Percentiles rank a stretch among this genome's conserved stretches.
phyloP scores from a whole-genome alignment of 164 flowering plant genomes.

The Platanus orientalis region DNA sequence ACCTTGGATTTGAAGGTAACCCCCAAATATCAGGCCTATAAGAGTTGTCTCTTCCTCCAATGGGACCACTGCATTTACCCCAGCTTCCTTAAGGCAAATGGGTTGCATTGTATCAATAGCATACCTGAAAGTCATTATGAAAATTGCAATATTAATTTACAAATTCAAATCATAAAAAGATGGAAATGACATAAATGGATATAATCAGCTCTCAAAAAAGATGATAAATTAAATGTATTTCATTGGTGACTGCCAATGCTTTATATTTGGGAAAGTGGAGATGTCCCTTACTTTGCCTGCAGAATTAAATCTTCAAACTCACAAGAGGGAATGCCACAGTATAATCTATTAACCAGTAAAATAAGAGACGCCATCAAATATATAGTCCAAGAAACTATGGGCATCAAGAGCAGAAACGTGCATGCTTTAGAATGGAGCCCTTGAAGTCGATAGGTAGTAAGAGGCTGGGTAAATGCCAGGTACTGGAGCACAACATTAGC shows the following conservation, averaged over 20 bases:
- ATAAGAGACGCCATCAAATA: background rate
- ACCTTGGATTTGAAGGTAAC: slow-evolving; percentile 95
- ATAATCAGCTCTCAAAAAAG: background rate
- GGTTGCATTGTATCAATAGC: slow-evolving; percentile 87
- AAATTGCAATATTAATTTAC: background rate
- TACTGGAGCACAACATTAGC: slow-evolving; percentile 98
- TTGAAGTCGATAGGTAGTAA: slow-evolving; percentile 77
- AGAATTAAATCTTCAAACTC: slow-evolving; percentile 68
- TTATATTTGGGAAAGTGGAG: slow-evolving; percentile 58
- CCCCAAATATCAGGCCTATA: slow-evolving; percentile 83
- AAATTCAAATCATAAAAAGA: background rate
- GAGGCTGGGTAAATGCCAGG: slow-evolving; percentile 88
- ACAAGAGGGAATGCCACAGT: slow-evolving; percentile 40
- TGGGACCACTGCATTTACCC: slow-evolving; percentile 26
- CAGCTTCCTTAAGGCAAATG: slow-evolving; percentile 65
- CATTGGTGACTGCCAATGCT: slow-evolving; percentile 45
- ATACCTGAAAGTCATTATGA: slow-evolving; percentile 44
- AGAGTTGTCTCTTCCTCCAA: slow-evolving; percentile 70
- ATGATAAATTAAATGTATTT: no score
- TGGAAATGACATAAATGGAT: background rate
- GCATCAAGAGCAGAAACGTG: slow-evolving; percentile 29
- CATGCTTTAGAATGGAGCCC: slow-evolving; percentile 74
- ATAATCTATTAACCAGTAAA: background rate
- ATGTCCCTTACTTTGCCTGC: slow-evolving; percentile 63
- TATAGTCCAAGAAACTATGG: background rate